These are phyloP conservation scores for Cyclaneusma minus DNA, from an alignment of 2,329 filamentous ascomycete genomes.

Conservation along the genomic window DNA sequence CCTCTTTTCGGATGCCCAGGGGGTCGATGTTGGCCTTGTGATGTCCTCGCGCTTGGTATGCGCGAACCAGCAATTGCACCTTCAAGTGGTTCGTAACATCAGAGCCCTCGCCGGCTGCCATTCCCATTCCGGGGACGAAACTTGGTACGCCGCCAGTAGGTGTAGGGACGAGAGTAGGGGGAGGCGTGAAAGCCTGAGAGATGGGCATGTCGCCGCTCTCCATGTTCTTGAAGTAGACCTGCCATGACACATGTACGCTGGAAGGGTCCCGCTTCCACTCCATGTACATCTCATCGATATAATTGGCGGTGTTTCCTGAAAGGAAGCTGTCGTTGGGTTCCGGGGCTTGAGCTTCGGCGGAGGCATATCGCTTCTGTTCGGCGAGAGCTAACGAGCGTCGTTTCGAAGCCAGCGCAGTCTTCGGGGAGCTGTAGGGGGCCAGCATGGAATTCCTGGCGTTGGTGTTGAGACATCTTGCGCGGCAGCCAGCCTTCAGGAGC, in stretches of 20 bases:
- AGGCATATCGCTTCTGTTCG: conserved; percentile 37
- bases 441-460: conserved; percentile 26
- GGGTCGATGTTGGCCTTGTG: conserved; percentile 98
- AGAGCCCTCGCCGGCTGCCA: conserved; percentile 51
- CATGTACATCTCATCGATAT: conserved; percentile 99
- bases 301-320: conserved; percentile 92
- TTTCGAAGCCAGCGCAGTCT: conserved; percentile 27
- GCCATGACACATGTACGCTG: conserved; percentile 96
- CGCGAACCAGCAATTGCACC: conserved; percentile 90
- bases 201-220: conserved; percentile 96
- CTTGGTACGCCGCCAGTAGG: conserved; percentile 64
- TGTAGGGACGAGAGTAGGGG: conserved; percentile 76
- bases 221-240: conserved; percentile 99
- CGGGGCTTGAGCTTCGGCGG: conserved; percentile 36
- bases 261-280: conserved; percentile 88
- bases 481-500: conserved; percentile 41
- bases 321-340: conserved; percentile 94
- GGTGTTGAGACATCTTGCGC: conserved; percentile 14
- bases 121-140: conserved; percentile 52
- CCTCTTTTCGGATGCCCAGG: conserved; percentile 78
- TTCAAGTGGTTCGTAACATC: conserved; percentile 95
- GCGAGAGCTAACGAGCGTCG: conserved; percentile 28
- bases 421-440: conserved; percentile 19
- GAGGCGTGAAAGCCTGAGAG: conserved; percentile 90
- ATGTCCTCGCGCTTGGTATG: conserved; percentile 94